Evolutionary conservation across 495 filamentous ascomycete genomes (phyloP).

Genomic region (Penicillium paradoxum): DNA sequence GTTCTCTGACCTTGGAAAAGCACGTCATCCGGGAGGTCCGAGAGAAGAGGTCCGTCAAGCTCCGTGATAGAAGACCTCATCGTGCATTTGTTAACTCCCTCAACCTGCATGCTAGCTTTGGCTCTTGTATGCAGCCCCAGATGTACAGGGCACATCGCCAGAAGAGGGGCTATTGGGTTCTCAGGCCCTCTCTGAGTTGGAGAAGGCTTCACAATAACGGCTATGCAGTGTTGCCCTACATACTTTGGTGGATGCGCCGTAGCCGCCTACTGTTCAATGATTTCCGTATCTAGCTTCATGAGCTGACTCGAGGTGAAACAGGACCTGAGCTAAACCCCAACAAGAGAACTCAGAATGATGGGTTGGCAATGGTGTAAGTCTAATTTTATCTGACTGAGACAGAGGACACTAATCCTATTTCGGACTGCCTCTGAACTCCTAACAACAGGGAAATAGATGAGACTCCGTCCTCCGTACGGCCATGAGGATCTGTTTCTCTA

Average conservation of each 20-base stretch:
- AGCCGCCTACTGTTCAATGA: constrained; percentile 10
- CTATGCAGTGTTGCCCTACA: constrained; percentile 23
- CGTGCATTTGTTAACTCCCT: constrained; percentile 6
- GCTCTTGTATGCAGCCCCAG: constrained; percentile 6
- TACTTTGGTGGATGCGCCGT: constrained; percentile 26
- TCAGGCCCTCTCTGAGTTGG: neutral
- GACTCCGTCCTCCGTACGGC: neutral
- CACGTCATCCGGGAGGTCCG: constrained; percentile 12
- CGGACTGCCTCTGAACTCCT: too few relatives aligned
- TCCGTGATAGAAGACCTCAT: constrained; percentile 9
- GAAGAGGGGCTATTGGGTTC: neutral
- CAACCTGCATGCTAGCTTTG: neutral
- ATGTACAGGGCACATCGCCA: constrained; percentile 1
- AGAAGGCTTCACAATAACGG: constrained; percentile 13
- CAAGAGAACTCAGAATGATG: neutral
- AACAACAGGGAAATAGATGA: neutral
- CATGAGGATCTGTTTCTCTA: neutral
- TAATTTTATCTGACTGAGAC: neutral
- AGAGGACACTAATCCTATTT: neutral
- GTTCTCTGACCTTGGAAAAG: constrained; percentile 7
- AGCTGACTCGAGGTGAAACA: neutral
- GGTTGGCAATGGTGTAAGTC: neutral
- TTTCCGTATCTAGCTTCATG: neutral
- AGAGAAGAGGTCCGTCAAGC: neutral
- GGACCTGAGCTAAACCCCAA: neutral